Base-by-base conservation (phyloP, 2,329 filamentous ascomycete species). In the Trichoderma asperellum region DNA sequence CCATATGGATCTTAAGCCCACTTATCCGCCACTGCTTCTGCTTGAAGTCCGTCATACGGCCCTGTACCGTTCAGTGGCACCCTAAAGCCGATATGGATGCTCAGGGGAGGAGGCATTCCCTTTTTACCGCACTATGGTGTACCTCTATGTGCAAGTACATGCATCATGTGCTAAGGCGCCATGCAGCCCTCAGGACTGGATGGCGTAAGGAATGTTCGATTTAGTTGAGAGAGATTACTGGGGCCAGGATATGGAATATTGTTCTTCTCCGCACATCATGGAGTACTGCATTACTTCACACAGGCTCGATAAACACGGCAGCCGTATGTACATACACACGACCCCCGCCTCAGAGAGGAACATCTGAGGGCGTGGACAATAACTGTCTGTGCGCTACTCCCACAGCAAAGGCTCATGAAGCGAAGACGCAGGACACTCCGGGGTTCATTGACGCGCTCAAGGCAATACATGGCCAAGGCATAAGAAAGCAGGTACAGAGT, bases 391-490 rank as follows among this genome's bases (percentile, higher is more conserved):
- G 63, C 24, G 16, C 21, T 67, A 32, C 29, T 29, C 37, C 29
- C n/a, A 52, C n/a, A 67, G n/a, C 21, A 34, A 34, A 67, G 16
- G 62, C 37, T 40, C 40, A 59, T 52, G 40, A 32, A 56, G 58
- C 32, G 64, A 66, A 58, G 37, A 67, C 21, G 55, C 21, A 59
- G 40, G 55, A 40, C 37, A 59, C 32, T 67, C 55, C 59, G 64
- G 55, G 64, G 64, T 67, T 57, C 14, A 37, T 24, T 32, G 53
- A 34, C 18, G 27, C 65, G 57, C 56, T 61, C 65, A 60, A 56
- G 65, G 47, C 65, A 68, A 47, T 40, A 40, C 65, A n/a, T 35
- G 57, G 49, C 43, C 65, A 61, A 57, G 61, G 65, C 47, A 47
- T 43, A 18, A 43, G 40, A 43, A 61, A 24, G 5, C 24, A 58